phyloP scores from a whole-genome alignment of 2,329 filamentous ascomycete species.

The Colletotrichum sansevieriae region DNA sequence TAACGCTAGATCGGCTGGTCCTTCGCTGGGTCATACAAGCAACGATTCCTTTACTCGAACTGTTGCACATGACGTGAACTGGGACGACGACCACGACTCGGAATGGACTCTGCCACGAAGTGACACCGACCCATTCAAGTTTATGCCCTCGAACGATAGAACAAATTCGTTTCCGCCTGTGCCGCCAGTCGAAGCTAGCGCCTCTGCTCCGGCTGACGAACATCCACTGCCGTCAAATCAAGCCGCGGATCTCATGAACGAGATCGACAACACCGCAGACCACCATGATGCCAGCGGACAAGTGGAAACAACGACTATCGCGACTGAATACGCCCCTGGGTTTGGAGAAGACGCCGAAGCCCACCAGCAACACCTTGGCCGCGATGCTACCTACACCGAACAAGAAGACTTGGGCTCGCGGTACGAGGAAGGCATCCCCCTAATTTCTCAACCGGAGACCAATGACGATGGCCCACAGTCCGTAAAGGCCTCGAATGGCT shows the following conservation, averaged over 20 bases:
- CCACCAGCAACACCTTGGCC: constrained; percentile 56
- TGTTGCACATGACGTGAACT: constrained; percentile 72
- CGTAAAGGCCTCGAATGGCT: constrained; percentile 43
- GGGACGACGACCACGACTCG: constrained; percentile 69
- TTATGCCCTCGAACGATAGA: constrained; percentile 68
- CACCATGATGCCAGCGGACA: constrained; percentile 57
- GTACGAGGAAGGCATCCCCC: constrained; percentile 77
- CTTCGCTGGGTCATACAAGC: constrained; percentile 60
- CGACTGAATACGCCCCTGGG: constrained; percentile 44
- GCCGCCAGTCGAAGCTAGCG: constrained; percentile 52
- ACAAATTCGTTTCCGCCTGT: constrained; percentile 75
- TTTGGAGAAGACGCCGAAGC: constrained; percentile 32
- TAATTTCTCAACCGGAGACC: constrained; percentile 61
- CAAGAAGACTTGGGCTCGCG: constrained; percentile 67
- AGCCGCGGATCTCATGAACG: constrained; percentile 65
- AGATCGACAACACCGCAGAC: constrained; percentile 62
- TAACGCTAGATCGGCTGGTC: constrained; percentile 27
- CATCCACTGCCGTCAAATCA: constrained; percentile 63
- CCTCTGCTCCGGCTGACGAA: constrained; percentile 44
- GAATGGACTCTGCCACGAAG: constrained; percentile 68
- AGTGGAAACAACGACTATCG: constrained; percentile 22
- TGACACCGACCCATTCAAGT: constrained; percentile 70
- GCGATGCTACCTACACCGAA: constrained; percentile 56
- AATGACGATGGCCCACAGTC: constrained; percentile 46
- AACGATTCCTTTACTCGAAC: constrained; percentile 75